phyloP scores from a whole-genome alignment of 345 rosid genomes.

The Rhodamnia argentea region DNA sequence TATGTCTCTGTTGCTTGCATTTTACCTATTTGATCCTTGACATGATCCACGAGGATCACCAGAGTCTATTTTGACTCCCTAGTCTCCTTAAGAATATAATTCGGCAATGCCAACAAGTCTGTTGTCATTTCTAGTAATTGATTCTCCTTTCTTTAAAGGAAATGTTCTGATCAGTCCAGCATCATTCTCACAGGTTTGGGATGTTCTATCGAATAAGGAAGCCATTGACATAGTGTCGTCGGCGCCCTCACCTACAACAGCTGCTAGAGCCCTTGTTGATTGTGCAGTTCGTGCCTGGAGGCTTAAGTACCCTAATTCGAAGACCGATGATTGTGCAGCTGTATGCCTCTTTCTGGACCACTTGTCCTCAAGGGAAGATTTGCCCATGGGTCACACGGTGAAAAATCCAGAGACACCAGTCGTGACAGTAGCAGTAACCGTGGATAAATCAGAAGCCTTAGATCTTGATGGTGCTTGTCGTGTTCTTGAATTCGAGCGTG shows the following conservation, averaged over 20 bases:
- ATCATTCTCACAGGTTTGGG: conserved; percentile 64
- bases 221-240: conserved; percentile 80
- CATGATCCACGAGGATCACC: neutral
- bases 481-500: conserved; percentile 8
- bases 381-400: conserved; percentile 2
- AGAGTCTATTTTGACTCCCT: neutral
- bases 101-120: neutral
- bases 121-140: neutral
- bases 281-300: conserved; percentile 90
- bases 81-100: neutral
- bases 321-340: conserved; percentile 88
- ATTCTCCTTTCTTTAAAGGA: neutral
- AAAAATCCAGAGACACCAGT: conserved; percentile 1
- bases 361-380: conserved; percentile 11
- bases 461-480: neutral
- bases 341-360: conserved; percentile 81
- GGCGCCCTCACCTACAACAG: conserved; percentile 69
- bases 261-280: conserved; percentile 91
- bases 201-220: conserved; percentile 88
- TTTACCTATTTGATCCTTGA: neutral
- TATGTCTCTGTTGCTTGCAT: neutral
- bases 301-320: conserved; percentile 91
- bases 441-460: neutral
- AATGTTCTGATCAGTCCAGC: neutral
- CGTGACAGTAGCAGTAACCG: conserved; percentile 3